Percentiles rank a stretch among this genome's conserved stretches.
These are phyloP conservation scores for Senna siamea DNA, from an alignment of 306 rosid species.

Conservation along the genomic window DNA sequence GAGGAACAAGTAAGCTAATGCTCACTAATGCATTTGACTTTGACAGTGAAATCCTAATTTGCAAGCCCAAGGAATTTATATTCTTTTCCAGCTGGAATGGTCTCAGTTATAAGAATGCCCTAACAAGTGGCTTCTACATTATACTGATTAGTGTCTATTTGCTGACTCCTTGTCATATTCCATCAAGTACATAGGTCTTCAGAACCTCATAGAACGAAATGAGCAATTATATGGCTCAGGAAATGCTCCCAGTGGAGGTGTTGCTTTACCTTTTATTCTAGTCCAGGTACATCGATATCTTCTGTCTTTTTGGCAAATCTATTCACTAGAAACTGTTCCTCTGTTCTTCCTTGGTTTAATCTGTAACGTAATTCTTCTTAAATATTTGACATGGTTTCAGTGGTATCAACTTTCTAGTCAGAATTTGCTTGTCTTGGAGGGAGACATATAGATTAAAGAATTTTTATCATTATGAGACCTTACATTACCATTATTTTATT, in stretches of 20 bases:
- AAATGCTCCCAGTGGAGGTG: constrained; percentile 92
- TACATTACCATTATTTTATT: background rate
- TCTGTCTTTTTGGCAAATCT: constrained; percentile 21
- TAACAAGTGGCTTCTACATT: constrained; percentile 3
- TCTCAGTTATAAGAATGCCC: constrained; percentile 17
- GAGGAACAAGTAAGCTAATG: constrained; percentile 77
- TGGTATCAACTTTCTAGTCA: constrained; percentile 2
- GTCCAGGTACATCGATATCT: constrained; percentile 71
- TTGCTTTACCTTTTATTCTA: constrained; percentile 90
- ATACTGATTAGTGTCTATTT: constrained; percentile 22
- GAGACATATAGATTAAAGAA: background rate
- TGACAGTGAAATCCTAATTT: constrained; percentile 17
- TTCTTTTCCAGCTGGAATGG: constrained; percentile 20
- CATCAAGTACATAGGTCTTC: constrained; percentile 82
- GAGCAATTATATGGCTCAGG: constrained; percentile 83
- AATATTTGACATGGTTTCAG: constrained; percentile 1
- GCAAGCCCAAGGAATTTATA: constrained; percentile 12
- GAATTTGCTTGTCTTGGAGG: constrained; percentile 9
- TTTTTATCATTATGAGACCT: background rate
- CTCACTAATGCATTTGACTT: constrained; percentile 28
- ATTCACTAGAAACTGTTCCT: constrained; percentile 18
- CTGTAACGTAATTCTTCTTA: background rate
- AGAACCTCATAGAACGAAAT: constrained; percentile 85
- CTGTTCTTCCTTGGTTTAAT: constrained; percentile 13
- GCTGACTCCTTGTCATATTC: constrained; percentile 47